phyloP scores from a whole-genome alignment of 73 alveolate genomes.

The Durusdinium trenchii region DNA sequence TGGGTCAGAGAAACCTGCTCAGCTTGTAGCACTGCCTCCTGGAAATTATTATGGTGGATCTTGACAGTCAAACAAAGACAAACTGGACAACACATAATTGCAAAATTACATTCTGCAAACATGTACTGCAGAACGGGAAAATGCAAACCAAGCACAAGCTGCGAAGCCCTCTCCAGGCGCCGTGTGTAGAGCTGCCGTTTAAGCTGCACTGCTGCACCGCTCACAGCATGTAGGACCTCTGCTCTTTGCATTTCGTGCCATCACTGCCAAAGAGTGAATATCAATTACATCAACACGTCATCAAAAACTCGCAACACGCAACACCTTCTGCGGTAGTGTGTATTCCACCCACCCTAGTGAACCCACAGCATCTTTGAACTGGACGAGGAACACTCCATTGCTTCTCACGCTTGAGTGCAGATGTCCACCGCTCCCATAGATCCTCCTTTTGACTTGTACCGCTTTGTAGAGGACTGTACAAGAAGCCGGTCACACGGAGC shows the following conservation, averaged over 20 bases:
- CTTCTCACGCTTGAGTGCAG: slow-evolving; percentile 41
- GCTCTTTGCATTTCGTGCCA: no score
- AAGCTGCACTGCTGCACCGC: slow-evolving; percentile 47
- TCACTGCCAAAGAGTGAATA: no score
- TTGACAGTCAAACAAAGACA: neutral
- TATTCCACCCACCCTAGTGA: no score
- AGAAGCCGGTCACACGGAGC: neutral
- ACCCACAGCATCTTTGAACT: no score
- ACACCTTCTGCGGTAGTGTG: no score
- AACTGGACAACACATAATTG: neutral
- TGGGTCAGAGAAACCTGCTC: slow-evolving; percentile 26
- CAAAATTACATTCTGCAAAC: neutral
- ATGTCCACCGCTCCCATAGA: slow-evolving; percentile 35
- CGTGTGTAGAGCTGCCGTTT: slow-evolving; percentile 42
- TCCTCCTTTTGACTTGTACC: neutral
- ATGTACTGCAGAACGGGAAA: neutral
- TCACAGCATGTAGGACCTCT: slow-evolving; percentile 51
- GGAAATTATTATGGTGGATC: neutral
- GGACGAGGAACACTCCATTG: slow-evolving; percentile 24
- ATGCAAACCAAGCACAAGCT: neutral
- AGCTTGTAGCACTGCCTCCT: slow-evolving; percentile 43
- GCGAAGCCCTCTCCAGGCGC: slow-evolving; percentile 20
- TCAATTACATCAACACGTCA: no score
- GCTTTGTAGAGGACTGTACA: neutral
- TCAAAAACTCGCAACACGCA: no score